These are phyloP conservation scores for Oropetium thomaeum DNA, from an alignment of 176 grass and related monocot genomes.

Conservation along the genomic window DNA sequence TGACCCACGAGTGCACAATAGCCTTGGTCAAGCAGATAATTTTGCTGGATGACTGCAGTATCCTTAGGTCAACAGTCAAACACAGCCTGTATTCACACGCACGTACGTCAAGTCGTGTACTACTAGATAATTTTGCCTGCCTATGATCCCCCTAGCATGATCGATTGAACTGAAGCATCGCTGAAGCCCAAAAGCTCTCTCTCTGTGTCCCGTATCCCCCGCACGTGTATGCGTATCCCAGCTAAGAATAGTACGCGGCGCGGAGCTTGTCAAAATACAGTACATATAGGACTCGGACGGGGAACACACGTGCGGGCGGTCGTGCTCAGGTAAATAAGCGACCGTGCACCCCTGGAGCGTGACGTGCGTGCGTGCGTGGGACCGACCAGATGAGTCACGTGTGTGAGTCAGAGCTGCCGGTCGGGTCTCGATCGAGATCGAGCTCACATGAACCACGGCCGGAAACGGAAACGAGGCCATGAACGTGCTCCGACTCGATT, in stretches of 20 bases:
- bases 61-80: not conserved
- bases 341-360: not conserved
- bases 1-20: not conserved
- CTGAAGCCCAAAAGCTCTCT: not conserved
- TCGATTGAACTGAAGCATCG: not conserved
- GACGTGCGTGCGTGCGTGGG: not conserved
- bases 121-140: too few relatives aligned
- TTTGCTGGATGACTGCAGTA: not conserved
- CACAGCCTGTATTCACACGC: not conserved
- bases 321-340: not conserved
- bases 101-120: too few relatives aligned
- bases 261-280: not conserved
- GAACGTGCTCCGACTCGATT: too few relatives aligned
- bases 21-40: not conserved
- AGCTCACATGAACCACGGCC: slow-evolving; percentile 45
- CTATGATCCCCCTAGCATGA: too few relatives aligned
- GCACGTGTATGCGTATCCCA: not conserved
- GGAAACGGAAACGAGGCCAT: not conserved
- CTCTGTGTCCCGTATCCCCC: not conserved
- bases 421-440: too few relatives aligned
- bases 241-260: not conserved
- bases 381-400: not conserved
- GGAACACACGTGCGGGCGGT: not conserved
- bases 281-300: not conserved
- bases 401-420: not conserved